These are phyloP conservation scores for Plectranthus barbatus DNA, from an alignment of 257 asterid species.

Conservation along the genomic window DNA sequence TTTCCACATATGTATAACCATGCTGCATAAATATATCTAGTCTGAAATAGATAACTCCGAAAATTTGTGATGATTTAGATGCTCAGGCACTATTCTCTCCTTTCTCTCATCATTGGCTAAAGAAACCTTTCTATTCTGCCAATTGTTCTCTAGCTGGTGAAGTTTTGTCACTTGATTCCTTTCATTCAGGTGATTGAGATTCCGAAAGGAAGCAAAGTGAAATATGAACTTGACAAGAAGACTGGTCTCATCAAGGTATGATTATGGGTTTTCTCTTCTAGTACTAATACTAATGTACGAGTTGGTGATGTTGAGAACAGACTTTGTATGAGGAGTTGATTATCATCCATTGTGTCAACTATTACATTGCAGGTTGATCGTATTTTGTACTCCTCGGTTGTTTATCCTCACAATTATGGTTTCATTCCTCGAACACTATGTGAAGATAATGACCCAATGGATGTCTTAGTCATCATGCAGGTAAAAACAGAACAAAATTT, in stretches of 20 bases:
- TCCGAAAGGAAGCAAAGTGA: constrained; percentile 53
- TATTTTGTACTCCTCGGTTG: constrained; percentile 49
- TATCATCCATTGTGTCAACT: neutral
- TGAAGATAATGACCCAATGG: constrained; percentile 69
- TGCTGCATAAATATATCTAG: neutral
- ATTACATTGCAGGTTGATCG: constrained; percentile 46
- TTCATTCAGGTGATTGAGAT: constrained; percentile 46
- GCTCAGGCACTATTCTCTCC: neutral
- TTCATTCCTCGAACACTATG: constrained; percentile 57
- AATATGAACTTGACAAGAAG: constrained; percentile 57
- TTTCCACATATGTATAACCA: neutral
- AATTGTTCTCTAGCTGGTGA: neutral
- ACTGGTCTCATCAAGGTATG: constrained; percentile 59
- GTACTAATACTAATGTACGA: neutral
- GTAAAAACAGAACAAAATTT: constrained; percentile 18
- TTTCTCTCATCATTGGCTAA: neutral
- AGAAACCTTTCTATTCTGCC: neutral
- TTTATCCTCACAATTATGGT: constrained; percentile 60
- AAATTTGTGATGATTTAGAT: neutral
- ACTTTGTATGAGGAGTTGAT: neutral
- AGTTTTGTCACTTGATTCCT: neutral
- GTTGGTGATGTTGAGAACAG: neutral
- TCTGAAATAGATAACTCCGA: too few relatives aligned
- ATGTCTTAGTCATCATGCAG: constrained; percentile 56
- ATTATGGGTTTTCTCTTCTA: neutral